phyloP scores from a whole-genome alignment of 202 grass and related monocot species.

The Schoenoplectus tabernaemontani region DNA sequence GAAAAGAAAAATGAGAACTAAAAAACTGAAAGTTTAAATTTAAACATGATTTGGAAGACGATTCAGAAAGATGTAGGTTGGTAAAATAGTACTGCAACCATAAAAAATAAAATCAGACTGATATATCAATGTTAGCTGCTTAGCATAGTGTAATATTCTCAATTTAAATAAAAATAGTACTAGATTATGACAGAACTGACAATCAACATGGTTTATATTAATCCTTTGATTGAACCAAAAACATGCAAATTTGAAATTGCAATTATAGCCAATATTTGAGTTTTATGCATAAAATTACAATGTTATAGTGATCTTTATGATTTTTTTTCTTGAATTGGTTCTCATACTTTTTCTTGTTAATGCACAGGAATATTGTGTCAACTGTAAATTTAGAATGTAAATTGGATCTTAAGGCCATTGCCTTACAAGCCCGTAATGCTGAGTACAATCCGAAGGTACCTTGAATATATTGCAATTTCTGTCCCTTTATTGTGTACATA shows the following conservation, averaged over 20 bases:
- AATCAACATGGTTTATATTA: not conserved
- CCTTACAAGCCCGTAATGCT: constrained; percentile 86
- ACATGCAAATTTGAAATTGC: not conserved
- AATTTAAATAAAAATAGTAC: not conserved
- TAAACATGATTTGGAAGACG: not conserved
- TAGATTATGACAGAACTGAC: not conserved
- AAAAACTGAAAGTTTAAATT: not conserved
- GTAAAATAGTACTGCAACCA: not conserved
- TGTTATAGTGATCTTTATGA: not conserved
- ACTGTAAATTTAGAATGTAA: constrained; percentile 94
- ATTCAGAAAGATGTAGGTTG: not conserved
- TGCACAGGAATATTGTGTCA: constrained; percentile 74
- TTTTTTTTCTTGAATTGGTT: not conserved
- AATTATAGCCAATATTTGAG: not conserved
- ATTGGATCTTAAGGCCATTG: constrained; percentile 81
- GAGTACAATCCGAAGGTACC: constrained; percentile 95
- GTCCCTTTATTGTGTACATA: not conserved
- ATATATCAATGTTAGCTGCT: not conserved
- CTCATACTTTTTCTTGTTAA: constrained; percentile 2
- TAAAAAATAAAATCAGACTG: not conserved
- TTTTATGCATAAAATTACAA: not conserved
- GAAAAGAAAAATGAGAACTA: not conserved
- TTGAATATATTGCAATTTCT: not conserved
- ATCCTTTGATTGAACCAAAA: not conserved
- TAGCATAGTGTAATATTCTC: not conserved